Conservation (phyloP, 768 basidiomycete species). For the Pulveroboletus sp. region DNA sequence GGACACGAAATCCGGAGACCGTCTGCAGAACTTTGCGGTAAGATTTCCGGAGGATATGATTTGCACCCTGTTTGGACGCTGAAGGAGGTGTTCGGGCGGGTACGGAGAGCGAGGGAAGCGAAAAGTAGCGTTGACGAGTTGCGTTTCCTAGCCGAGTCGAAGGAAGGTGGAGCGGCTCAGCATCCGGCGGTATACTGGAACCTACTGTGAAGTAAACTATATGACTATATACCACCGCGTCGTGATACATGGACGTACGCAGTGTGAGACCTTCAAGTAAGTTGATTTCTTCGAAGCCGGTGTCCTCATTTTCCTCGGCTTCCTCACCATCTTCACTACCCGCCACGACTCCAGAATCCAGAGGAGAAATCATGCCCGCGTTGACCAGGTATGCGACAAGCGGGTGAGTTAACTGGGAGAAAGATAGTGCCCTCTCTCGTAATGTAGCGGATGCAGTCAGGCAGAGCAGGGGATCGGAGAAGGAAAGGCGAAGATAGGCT, state of each 20-base stretch:
- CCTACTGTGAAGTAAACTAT: conserved; percentile 28
- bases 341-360: conserved; percentile 1
- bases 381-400: conserved; percentile 27
- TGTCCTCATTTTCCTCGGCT: conserved; percentile 37
- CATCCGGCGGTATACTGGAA: conserved; percentile 38
- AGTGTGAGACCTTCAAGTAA: conserved; percentile 61
- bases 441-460: conserved; percentile 83
- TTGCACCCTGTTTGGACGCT: conserved; percentile 42
- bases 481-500: conserved; percentile 73
- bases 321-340: conserved; percentile 19
- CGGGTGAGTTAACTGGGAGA: conserved; percentile 36
- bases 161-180: conserved; percentile 48
- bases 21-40: conserved; percentile 76
- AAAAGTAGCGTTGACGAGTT: conserved; percentile 63
- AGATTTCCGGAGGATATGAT: conserved; percentile 77
- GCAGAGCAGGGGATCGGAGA: conserved; percentile 73
- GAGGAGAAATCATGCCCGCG: conserved; percentile 13
- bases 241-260: conserved; percentile 38
- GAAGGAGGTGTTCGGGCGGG: conserved; percentile 44
- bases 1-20: conserved; percentile 79
- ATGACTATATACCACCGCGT: not conserved
- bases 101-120: conserved; percentile 48
- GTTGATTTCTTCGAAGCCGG: conserved; percentile 63
- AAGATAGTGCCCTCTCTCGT: conserved; percentile 65
- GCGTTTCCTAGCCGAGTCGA: conserved; percentile 65